These are phyloP conservation scores for Urochloa ruziziensis DNA, from an alignment of 176 grass and related monocot genomes.

Conservation along the genomic window DNA sequence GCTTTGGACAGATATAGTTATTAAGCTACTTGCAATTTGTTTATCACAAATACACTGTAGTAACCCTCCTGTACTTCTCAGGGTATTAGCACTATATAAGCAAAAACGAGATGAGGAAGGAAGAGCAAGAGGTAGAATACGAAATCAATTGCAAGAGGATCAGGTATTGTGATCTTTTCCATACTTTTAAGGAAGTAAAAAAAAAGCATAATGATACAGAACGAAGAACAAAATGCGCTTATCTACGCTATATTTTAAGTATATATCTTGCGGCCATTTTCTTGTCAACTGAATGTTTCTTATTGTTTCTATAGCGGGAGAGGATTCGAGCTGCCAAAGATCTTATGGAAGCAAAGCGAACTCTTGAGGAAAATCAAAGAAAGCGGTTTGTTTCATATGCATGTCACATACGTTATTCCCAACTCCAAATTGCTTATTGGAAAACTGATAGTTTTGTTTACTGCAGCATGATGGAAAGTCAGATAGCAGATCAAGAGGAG, in stretches of 20 bases:
- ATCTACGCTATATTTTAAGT: background rate
- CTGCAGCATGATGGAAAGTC: conserved; percentile 60
- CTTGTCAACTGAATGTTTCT: conserved; percentile 17
- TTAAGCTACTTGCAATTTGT: conserved; percentile 16
- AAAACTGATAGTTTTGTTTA: conserved; percentile 18
- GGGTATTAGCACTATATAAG: conserved; percentile 49
- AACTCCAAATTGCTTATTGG: background rate
- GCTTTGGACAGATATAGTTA: conserved; percentile 21
- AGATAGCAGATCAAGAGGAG: conserved; percentile 73
- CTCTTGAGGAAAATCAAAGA: conserved; percentile 77
- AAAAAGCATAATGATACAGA: background rate
- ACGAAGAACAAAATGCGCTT: background rate
- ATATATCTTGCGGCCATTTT: conserved; percentile 4
- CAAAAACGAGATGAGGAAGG: conserved; percentile 51
- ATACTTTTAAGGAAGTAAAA: conserved; percentile 9
- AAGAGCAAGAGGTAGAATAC: conserved; percentile 32
- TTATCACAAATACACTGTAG: background rate
- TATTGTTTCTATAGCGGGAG: conserved; percentile 46
- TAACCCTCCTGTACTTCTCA: conserved; percentile 35
- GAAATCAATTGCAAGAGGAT: conserved; percentile 52
- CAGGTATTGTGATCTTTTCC: conserved; percentile 40
- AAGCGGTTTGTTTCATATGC: conserved; percentile 57
- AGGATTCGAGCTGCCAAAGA: conserved; percentile 68
- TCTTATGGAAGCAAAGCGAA: conserved; percentile 63
- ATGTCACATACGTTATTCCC: background rate